Evolutionary conservation across 495 filamentous ascomycete species (phyloP).

Genomic region (Trichocladium uniseriatum): DNA sequence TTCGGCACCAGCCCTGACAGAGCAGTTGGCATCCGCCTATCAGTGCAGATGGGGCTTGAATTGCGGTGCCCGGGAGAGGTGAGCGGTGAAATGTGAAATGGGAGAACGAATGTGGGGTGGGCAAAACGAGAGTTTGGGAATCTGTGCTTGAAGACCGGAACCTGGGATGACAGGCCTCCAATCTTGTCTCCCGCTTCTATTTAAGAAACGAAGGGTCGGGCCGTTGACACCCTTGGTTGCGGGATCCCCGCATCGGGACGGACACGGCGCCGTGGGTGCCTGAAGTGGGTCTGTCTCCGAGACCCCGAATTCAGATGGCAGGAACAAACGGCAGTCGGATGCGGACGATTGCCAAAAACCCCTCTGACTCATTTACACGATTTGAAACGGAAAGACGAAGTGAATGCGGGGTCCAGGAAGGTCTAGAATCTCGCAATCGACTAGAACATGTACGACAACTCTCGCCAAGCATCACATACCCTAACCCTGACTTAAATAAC

Average conservation of each 20-base stretch:
- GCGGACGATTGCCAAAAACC: background rate
- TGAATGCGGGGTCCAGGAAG: too few relatives aligned
- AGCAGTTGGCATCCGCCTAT: background rate
- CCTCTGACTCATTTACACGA: too few relatives aligned
- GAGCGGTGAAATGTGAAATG: too few relatives aligned
- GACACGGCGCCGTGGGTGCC: conserved; percentile 4
- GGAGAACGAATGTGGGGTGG: too few relatives aligned
- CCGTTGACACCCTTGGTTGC: background rate
- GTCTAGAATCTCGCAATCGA: too few relatives aligned
- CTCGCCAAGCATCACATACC: background rate
- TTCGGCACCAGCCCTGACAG: background rate
- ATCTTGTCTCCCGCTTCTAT: background rate
- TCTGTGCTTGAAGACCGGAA: too few relatives aligned
- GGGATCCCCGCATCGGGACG: background rate
- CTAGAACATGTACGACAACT: too few relatives aligned
- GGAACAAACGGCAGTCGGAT: background rate
- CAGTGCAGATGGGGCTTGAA: background rate
- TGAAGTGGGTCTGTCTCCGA: conserved; percentile 1
- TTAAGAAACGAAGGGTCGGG: background rate
- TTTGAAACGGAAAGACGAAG: too few relatives aligned
- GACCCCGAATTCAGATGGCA: too few relatives aligned
- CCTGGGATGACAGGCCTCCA: too few relatives aligned
- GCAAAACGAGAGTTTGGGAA: too few relatives aligned
- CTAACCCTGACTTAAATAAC: conserved; percentile 1
- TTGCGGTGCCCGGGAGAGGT: conserved; percentile 2